Evolutionary conservation across 2,329 filamentous ascomycete species (phyloP).

Genomic region (Eutypa lata): DNA sequence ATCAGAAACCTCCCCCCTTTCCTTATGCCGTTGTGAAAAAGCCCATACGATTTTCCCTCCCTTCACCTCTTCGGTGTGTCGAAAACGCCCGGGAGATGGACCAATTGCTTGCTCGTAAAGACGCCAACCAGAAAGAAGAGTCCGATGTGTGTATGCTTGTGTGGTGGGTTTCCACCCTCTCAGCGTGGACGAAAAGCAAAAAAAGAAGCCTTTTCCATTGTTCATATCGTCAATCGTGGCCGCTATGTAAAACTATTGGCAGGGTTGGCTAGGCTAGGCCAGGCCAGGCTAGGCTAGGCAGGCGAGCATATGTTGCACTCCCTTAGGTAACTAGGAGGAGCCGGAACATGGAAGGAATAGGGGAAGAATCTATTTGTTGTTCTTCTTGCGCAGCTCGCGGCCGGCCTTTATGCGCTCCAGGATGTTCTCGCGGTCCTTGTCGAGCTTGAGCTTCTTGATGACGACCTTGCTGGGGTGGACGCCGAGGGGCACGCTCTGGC

Average conservation of each 20-base stretch:
- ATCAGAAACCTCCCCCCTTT: slow-evolving; percentile 3
- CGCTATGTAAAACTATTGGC: too few species aligned
- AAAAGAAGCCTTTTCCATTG: too few species aligned
- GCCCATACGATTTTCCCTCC: background rate
- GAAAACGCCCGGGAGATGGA: background rate
- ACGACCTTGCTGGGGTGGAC: slow-evolving; percentile 96
- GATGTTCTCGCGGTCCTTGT: slow-evolving; percentile 90
- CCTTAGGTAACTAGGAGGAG: too few species aligned
- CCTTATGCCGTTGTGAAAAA: background rate
- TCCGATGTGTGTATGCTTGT: too few species aligned
- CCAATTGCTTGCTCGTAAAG: background rate
- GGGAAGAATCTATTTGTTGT: slow-evolving; percentile 54
- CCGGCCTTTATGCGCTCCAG: slow-evolving; percentile 80
- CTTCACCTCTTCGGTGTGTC: background rate
- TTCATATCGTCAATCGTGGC: too few species aligned
- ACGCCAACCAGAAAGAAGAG: background rate
- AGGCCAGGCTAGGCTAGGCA: too few species aligned
- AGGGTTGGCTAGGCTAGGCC: too few species aligned
- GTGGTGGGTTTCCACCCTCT: background rate
- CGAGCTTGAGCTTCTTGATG: slow-evolving; percentile 98
- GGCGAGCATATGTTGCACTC: too few species aligned
- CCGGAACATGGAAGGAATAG: too few species aligned
- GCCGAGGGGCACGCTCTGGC: slow-evolving; percentile 91
- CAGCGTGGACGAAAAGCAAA: too few species aligned
- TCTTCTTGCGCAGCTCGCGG: slow-evolving; percentile 72